A percentile compares a stretch with the other conserved stretches of the same genome.
These are phyloP conservation scores for Sisymbrium irio DNA, from an alignment of 345 rosid species.

Conservation along the genomic window DNA sequence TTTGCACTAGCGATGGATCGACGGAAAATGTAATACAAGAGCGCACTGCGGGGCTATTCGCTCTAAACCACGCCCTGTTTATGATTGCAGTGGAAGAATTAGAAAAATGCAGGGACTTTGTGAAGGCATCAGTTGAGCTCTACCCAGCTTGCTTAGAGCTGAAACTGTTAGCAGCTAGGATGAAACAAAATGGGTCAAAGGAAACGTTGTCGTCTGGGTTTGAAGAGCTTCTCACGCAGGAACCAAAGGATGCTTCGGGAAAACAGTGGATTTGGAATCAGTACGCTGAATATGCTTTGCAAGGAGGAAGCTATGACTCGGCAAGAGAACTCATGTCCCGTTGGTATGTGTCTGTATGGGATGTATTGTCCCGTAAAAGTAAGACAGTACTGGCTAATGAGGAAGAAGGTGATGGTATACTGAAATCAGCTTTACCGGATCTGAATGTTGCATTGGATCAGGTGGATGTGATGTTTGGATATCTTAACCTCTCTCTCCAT, in stretches of 20 bases:
- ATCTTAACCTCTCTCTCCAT: conserved; percentile 69
- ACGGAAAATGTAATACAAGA: conserved; percentile 26
- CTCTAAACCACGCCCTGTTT: conserved; percentile 62
- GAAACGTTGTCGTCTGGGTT: conserved; percentile 45
- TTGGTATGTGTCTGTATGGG: conserved; percentile 64
- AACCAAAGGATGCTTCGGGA: conserved; percentile 67
- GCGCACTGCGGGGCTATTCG: conserved; percentile 50
- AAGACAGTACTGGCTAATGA: conserved; percentile 23
- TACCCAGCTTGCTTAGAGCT: conserved; percentile 72
- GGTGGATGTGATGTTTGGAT: conserved; percentile 66
- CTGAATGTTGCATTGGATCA: conserved; percentile 24
- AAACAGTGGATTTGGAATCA: conserved; percentile 90
- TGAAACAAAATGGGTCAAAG: conserved; percentile 40
- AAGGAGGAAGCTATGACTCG: conserved; percentile 43
- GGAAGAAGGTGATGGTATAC: conserved; percentile 13
- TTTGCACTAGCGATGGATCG: conserved; percentile 29
- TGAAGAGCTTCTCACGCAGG: conserved; percentile 61
- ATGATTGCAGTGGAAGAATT: conserved; percentile 52
- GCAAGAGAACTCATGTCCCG: conserved; percentile 59
- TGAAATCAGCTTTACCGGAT: conserved; percentile 37
- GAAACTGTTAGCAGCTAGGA: conserved; percentile 58
- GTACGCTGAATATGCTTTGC: conserved; percentile 67
- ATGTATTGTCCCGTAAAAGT: conserved; percentile 28
- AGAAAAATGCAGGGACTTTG: conserved; percentile 44
- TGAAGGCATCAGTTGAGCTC: conserved; percentile 51